Evolutionary conservation across 139 green algal species (phyloP).

Genomic region (Parachlorella kessleri): DNA sequence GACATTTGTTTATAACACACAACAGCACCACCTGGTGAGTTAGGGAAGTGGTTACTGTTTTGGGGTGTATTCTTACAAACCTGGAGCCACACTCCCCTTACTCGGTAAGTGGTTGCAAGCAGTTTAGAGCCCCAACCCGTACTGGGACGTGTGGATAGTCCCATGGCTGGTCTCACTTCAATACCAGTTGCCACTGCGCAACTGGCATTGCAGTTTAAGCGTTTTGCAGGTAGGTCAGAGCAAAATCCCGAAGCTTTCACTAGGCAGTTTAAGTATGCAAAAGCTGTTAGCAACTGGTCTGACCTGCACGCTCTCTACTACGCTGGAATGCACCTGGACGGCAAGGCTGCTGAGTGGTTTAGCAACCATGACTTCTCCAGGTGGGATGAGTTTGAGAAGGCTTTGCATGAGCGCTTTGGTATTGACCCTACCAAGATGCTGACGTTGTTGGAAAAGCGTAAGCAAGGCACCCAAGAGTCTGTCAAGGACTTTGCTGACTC

Average conservation of each 20-base stretch:
- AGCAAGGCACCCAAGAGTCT: neutral
- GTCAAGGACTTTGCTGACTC: neutral
- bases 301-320: neutral
- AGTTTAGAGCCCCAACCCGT: too few species aligned
- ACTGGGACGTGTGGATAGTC: too few species aligned
- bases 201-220: neutral
- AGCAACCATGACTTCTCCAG: neutral
- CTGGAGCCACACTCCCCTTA: too few species aligned
- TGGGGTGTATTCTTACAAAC: too few species aligned
- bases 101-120: too few species aligned
- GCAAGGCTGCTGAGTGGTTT: neutral
- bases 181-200: too few species aligned
- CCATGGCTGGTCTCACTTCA: too few species aligned
- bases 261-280: neutral
- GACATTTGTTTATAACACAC: too few species aligned
- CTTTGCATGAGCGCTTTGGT: neutral
- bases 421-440: conserved; percentile 7
- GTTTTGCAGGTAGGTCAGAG: neutral
- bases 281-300: neutral
- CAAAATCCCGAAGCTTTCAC: neutral
- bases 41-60: too few species aligned
- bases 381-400: neutral
- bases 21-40: too few species aligned
- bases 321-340: neutral
- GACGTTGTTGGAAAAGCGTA: neutral